Evolutionary conservation across 2,329 filamentous ascomycete genomes (phyloP).

Genomic region (Grosmannia huntii): DNA sequence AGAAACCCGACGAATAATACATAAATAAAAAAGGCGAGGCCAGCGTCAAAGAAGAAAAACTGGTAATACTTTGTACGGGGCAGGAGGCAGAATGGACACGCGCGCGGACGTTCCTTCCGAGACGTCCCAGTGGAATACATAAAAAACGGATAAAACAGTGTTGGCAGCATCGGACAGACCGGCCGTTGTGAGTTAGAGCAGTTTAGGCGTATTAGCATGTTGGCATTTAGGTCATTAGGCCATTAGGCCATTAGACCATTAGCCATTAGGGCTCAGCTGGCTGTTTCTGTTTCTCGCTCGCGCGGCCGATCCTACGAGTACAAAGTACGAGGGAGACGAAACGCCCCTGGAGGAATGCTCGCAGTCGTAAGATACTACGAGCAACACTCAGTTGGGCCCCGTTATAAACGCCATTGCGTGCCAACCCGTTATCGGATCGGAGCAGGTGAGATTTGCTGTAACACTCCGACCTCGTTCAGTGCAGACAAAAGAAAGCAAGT

Average conservation of each 20-base stretch:
- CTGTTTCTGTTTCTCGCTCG: not conserved
- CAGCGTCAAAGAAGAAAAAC: not conserved
- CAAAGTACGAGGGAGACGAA: not conserved
- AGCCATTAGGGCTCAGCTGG: not conserved
- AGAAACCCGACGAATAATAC: not conserved
- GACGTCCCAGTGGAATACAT: not conserved
- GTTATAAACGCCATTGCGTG: not conserved
- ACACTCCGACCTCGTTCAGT: not conserved
- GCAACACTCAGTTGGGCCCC: too few species aligned
- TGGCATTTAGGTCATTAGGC: not conserved
- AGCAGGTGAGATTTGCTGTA: not conserved
- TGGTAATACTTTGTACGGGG: too few species aligned
- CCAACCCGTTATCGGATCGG: slow-evolving; percentile 1
- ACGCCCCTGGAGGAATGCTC: too few species aligned
- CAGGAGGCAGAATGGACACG: not conserved
- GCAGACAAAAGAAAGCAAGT: not conserved
- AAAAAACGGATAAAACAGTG: not conserved
- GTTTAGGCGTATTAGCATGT: not conserved
- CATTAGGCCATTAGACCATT: not conserved
- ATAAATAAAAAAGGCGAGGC: too few species aligned
- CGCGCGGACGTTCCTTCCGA: not conserved
- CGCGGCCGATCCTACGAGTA: not conserved
- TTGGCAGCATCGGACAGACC: not conserved
- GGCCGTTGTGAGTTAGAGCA: not conserved
- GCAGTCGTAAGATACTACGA: too few species aligned